phyloP scores from a whole-genome alignment of 2,329 filamentous ascomycete species.

The Annulohypoxylon truncatum region DNA sequence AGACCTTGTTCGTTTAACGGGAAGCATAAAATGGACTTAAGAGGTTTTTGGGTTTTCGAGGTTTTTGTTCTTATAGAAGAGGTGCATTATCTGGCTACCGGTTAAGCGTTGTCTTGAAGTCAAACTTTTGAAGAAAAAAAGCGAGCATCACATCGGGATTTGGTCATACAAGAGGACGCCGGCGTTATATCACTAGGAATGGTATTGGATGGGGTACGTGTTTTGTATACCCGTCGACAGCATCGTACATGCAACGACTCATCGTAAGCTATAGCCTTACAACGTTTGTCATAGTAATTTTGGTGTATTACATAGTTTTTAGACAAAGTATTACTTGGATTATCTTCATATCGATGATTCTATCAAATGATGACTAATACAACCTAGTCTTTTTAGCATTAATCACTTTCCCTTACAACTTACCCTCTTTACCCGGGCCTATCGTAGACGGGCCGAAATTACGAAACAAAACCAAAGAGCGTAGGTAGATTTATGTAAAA shows the following conservation, averaged over 20 bases:
- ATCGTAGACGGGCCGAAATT: neutral
- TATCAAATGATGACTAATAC: too few species aligned
- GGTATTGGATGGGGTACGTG: constrained; percentile 2
- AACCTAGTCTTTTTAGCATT: too few species aligned
- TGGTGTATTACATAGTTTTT: constrained; percentile 17
- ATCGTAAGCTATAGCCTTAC: constrained; percentile 12
- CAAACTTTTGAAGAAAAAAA: constrained; percentile 3
- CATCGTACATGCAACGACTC: constrained; percentile 36
- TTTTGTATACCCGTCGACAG: constrained; percentile 34
- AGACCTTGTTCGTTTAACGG: constrained; percentile 46
- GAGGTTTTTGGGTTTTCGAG: constrained; percentile 17
- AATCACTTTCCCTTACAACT: too few species aligned
- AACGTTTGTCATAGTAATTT: constrained; percentile 15
- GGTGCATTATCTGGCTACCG: constrained; percentile 22
- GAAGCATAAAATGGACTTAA: neutral
- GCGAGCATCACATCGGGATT: constrained; percentile 28
- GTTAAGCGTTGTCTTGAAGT: constrained; percentile 3
- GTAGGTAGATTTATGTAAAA: neutral
- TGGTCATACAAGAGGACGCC: constrained; percentile 21
- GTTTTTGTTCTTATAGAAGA: constrained; percentile 11
- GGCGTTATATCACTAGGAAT: constrained; percentile 14
- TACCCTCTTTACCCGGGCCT: too few species aligned
- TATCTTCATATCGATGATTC: neutral
- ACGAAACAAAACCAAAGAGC: neutral
- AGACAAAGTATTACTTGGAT: neutral